A percentile compares a stretch with the other conserved stretches of the same genome.
These are phyloP conservation scores for Puccinia sorghi DNA, from an alignment of 1,284 basidiomycete genomes.

Conservation along the genomic window DNA sequence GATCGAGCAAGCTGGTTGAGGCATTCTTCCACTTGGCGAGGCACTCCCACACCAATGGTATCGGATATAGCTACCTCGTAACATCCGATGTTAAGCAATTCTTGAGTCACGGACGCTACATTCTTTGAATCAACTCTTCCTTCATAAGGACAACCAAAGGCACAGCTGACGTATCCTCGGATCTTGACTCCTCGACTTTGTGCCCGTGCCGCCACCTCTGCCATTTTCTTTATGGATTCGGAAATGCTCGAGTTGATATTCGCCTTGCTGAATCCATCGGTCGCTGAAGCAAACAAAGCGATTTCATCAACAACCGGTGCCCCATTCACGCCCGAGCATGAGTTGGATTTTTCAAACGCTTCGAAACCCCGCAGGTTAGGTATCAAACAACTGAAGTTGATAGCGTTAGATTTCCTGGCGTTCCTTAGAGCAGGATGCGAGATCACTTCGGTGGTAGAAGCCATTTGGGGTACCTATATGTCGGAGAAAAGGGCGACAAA, in stretches of 20 bases:
- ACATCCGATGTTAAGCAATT: conserved; percentile 82
- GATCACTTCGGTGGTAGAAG: conserved; percentile 70
- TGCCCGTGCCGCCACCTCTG: conserved; percentile 68
- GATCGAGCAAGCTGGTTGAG: conserved; percentile 68
- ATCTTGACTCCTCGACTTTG: conserved; percentile 69
- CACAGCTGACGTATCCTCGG: conserved; percentile 77
- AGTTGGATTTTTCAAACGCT: conserved; percentile 46
- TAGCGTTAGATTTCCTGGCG: conserved; percentile 74
- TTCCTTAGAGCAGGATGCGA: conserved; percentile 84
- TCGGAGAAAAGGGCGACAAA: background rate
- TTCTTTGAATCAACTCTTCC: conserved; percentile 70
- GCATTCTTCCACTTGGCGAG: conserved; percentile 68
- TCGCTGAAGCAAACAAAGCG: conserved; percentile 83
- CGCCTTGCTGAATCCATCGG: conserved; percentile 76
- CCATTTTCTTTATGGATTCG: conserved; percentile 71
- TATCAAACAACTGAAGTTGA: conserved; percentile 62
- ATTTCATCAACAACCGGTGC: conserved; percentile 73
- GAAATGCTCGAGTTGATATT: conserved; percentile 78
- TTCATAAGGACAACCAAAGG: conserved; percentile 77
- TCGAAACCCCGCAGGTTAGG: conserved; percentile 52
- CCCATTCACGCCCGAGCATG: conserved; percentile 55
- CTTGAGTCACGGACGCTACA: conserved; percentile 72
- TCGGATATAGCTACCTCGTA: conserved; percentile 91
- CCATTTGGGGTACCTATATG: conserved; percentile 67
- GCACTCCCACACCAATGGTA: conserved; percentile 84